Evolutionary conservation across 2,329 filamentous ascomycete genomes (phyloP), one percentile per base, ranked within the genome.

Genomic region (Polytolypa hystricis): DNA sequence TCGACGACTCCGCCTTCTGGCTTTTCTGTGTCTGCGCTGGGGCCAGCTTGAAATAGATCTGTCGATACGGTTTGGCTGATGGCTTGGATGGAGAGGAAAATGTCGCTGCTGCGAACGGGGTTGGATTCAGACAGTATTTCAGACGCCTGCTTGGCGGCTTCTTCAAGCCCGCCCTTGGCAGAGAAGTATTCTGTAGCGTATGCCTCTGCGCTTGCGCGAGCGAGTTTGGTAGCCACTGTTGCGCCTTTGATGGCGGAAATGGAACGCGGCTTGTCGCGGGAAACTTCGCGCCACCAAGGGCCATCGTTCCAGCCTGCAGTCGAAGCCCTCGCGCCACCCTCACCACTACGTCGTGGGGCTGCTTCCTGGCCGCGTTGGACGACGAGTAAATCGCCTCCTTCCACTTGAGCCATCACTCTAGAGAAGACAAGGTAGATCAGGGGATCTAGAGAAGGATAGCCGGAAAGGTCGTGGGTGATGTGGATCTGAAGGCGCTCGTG

Each of bases 401-500:
- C 91, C 30, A 98, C 91, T 64, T 98, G 91, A n/a, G 86, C 76
- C 91, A 98, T 98, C 52, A 98, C 87, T 36, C 86, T 80, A 38
- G 82, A 82, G 66, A 98, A 98, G 45, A 91, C 86, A 40, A 74
- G 74, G 62, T 96, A 85, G 50, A 96, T 84, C 37, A 95, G 73
- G 12, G 89, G 86, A 56, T 96, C 89, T 49, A 98, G 77, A 12
- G 85, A 89, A 2, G 91, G 91, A 58, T 98, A 98, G 48, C 85
- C 85, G 48, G 86, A 79, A 29, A 98, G 75, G 59, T 96, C 91
- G 66, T 98, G 91, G 6, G 89, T 94, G 45, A 91, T 93, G 66
- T 98, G 91, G 51, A 98, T 96, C 52, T 93, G 82, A 5, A 98
- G 81, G 33, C 89, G 84, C 64, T 98, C 91, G 63, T 98, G 91